These are phyloP conservation scores for Kazachstania sp. DNA, from an alignment of 1,139 yeast species.

Conservation along the genomic window DNA sequence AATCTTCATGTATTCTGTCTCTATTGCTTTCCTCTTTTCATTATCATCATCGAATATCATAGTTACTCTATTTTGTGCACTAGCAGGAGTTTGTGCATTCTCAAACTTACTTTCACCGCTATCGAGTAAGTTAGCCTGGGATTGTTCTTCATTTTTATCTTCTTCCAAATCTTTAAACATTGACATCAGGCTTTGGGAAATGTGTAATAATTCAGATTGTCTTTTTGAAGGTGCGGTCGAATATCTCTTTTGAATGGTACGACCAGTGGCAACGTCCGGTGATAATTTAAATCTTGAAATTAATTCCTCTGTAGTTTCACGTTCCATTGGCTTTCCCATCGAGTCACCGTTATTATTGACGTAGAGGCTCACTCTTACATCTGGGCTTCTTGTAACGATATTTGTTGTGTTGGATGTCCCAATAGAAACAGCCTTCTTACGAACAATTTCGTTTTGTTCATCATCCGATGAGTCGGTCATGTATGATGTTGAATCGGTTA, in stretches of 20 bases:
- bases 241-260: constrained; percentile 18
- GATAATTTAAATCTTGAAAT: constrained; percentile 26
- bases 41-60: constrained; percentile 5
- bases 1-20: neutral
- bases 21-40: neutral
- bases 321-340: constrained; percentile 12
- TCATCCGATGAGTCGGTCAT: constrained; percentile 19
- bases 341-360: constrained; percentile 16
- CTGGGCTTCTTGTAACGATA: constrained; percentile 25
- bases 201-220: constrained; percentile 9
- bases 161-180: constrained; percentile 31
- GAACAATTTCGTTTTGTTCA: constrained; percentile 20
- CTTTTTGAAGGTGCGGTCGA: constrained; percentile 13
- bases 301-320: constrained; percentile 31
- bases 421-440: constrained; percentile 28
- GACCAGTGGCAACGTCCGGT: constrained; percentile 18
- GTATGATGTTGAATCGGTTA: constrained; percentile 20
- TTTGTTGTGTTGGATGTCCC: constrained; percentile 28
- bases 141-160: constrained; percentile 13
- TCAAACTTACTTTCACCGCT: neutral
- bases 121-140: constrained; percentile 8
- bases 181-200: constrained; percentile 21
- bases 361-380: constrained; percentile 29
- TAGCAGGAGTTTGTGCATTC: neutral
- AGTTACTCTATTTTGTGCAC: constrained; percentile 3